Percentiles rank a stretch among this genome's conserved stretches.
Conservation (phyloP, 164 flowering plant genomes). For the Berberis thunbergii region DNA sequence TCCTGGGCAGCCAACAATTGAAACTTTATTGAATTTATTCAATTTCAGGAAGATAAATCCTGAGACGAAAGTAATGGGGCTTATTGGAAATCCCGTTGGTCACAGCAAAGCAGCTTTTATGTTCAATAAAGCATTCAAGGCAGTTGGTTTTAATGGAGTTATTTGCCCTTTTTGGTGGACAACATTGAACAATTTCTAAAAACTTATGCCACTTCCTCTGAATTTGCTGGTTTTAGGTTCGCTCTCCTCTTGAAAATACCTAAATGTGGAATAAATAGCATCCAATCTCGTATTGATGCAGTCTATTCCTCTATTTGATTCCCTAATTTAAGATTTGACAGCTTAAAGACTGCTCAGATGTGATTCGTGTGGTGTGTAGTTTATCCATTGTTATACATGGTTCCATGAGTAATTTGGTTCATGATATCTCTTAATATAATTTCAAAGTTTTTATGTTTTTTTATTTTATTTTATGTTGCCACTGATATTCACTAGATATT, state of each 20-base stretch:
- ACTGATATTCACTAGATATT: background rate
- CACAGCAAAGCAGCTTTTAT: conserved; percentile 86
- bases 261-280: background rate
- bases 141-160: conserved; percentile 81
- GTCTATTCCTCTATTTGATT: background rate
- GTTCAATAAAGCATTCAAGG: conserved; percentile 66
- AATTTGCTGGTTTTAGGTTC: conserved; percentile 95
- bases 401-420: too few species aligned
- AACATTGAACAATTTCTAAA: conserved; percentile 51
- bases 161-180: conserved; percentile 78
- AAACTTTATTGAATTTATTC: conserved; percentile 60
- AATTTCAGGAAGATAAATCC: conserved; percentile 60
- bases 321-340: background rate
- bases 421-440: too few species aligned
- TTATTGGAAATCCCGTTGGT: conserved; percentile 90
- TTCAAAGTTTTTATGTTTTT: too few species aligned
- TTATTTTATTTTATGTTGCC: background rate
- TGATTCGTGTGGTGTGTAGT: too few species aligned
- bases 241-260: background rate
- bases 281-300: background rate
- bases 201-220: conserved; percentile 58
- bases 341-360: too few species aligned
- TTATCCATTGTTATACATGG: too few species aligned
- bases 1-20: conserved; percentile 86
- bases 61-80: conserved; percentile 78